Evolutionary conservation across 345 rosid genomes (phyloP), one percentile per base, ranked within the genome.

Genomic region (Sonneratia alba): DNA sequence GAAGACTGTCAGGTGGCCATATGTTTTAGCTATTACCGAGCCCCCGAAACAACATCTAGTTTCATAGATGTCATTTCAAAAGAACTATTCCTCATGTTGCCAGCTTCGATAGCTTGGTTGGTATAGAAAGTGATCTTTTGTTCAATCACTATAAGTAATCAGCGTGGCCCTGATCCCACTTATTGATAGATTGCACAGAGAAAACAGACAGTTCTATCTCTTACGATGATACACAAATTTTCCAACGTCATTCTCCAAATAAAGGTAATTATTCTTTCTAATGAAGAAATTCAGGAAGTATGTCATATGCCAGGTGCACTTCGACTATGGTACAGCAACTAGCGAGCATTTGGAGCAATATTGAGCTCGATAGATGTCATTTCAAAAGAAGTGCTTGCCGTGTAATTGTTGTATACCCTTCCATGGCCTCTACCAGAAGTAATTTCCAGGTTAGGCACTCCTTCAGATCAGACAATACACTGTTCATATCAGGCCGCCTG

Each of bases 401-500:
- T n/a, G 22, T 40, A 38, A 18, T 22, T 22, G 8, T 24, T 69
- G 9, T 22, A 15, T 22, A 14, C 68, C 27, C 37, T 47, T 10
- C 24, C 10, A 13, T 36, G 43, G 38, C 19, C 24, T 64, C 40
- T 59, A 34, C 40, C 21, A 4, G 71, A 19, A 64, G 64, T 62
- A 66, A 72, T 73, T 21, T 70, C 82, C 14, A 62, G 6, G 3
- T 34, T 37, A 80, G 32, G 16, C 82, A 79, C 47, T 72, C 83
- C 63, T 81, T 81, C 3, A 79, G 53, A 43, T 74, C 79, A 4
- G 71, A 22, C 34, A 78, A 61, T 16, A 79, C 72, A 0, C 51
- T 34, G 66, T 61, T 72, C 55, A 80, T 75, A 16, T 73, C 62
- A 14, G 82, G 84, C 72, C 87, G 72, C 71, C 77, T 74, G 6